Base-by-base conservation (phyloP, 495 filamentous ascomycete genomes). In the Friedmanniomyces endolithicus region DNA sequence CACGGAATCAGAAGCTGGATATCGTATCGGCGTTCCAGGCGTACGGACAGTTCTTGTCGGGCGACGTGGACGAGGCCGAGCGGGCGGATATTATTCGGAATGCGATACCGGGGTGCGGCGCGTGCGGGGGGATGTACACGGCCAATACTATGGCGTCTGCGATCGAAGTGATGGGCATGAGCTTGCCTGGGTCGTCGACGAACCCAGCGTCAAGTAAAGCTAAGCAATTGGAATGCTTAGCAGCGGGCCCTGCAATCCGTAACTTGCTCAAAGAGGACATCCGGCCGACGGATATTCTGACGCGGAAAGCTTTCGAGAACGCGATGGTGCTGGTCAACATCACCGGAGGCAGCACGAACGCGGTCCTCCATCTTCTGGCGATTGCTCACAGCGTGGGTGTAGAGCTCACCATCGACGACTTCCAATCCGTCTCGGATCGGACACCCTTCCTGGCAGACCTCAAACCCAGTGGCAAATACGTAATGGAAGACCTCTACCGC, bases 101-200 rank as follows among this genome's bases (percentile, higher is more conserved):
- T 69, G 92, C 92, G 33, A 96, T 90, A 69, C 90, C 90, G 39
- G 92, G 92, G 44, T 76, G 83, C 57, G 92, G 92, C 57, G 92
- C 94, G 19, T 98, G 92, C 65, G 92, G 92, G 65, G 92, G 92
- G 56, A 98, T 98, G 92, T 98, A 98, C 74, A 98, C 92, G 17
- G 92, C 92, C 52, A 98, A 98, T 76, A 98, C 92, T 48, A 94
- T 98, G 89, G 92, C 92, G 44, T 84, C 84, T 6, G 90, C 90
- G n/a, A 94, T 96, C 59, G 92, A 98, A 71, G 80, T 83, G 34
- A 88, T 98, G 78, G 92, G 92, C 52, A 90, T 98, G 85, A 87
- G 88, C 3, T 78, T 98, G 27, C 87, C 92, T 12, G 92, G 94
- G 6, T 95, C 88, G 25, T 95, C 88, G 16, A 90, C 88, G 60